Evolutionary conservation across 169 alveolate species (phyloP).

Genomic region (Plasmodium fragile): DNA sequence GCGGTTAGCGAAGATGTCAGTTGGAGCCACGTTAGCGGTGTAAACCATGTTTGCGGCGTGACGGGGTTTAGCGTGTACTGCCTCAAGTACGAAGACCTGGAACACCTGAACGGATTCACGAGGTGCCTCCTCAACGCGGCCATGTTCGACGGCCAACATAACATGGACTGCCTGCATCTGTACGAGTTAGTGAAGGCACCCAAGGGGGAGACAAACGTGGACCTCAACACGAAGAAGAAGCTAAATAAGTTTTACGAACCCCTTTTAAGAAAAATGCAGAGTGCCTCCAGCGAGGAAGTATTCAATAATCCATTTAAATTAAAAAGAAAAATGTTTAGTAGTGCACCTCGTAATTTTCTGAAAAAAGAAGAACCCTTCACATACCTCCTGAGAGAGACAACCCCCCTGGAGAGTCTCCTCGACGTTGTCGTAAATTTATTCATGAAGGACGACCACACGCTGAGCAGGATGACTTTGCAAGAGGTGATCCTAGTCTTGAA

Average conservation of each 20-base stretch:
- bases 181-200: background rate
- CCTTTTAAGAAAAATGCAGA: background rate
- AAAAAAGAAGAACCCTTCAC: background rate
- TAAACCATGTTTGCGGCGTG: too few relatives aligned
- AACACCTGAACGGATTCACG: conserved; percentile 14
- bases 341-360: background rate
- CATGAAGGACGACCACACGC: background rate
- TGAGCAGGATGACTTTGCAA: background rate
- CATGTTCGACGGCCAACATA: conserved; percentile 30
- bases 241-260: background rate
- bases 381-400: background rate
- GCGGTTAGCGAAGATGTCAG: background rate
- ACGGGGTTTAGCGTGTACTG: conserved; percentile 2
- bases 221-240: conserved; percentile 1
- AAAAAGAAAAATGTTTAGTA: background rate
- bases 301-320: background rate
- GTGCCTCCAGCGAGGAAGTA: background rate
- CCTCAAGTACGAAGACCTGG: conserved; percentile 12
- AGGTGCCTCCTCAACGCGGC: conserved; percentile 20
- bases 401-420: background rate
- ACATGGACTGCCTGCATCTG: conserved; percentile 27
- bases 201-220: background rate
- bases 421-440: conserved; percentile 12
- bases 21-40: background rate
- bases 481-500: background rate